Percentiles rank a stretch among this genome's conserved stretches.
Evolutionary conservation across 495 filamentous ascomycete genomes (phyloP).

Genomic region (Gamarada debralockiae): DNA sequence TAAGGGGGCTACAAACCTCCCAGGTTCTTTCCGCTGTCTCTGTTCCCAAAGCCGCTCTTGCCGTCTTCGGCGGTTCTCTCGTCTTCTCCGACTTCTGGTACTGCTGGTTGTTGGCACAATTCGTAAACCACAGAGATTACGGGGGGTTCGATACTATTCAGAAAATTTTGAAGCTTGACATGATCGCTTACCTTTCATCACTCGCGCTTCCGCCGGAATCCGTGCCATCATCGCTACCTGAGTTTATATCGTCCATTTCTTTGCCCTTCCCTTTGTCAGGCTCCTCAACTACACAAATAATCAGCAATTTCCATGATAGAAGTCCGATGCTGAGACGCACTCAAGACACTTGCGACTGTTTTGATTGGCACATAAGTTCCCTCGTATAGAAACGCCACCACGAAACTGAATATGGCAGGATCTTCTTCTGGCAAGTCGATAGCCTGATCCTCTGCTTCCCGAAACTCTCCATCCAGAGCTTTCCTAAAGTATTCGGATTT

Average conservation of each 20-base stretch:
- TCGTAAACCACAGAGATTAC: background rate
- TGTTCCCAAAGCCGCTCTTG: slow-evolving; percentile 35
- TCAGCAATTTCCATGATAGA: background rate
- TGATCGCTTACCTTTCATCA: slow-evolving; percentile 27
- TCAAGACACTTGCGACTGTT: slow-evolving; percentile 31
- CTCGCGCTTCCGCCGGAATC: slow-evolving; percentile 26
- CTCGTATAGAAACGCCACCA: slow-evolving; percentile 47
- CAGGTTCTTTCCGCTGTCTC: slow-evolving; percentile 36
- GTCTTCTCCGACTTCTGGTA: slow-evolving; percentile 29
- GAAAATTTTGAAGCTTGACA: too few relatives aligned
- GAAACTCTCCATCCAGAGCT: slow-evolving; percentile 38
- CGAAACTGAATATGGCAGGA: slow-evolving; percentile 42
- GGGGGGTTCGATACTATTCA: too few relatives aligned
- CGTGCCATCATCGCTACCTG: slow-evolving; percentile 31
- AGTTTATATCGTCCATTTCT: slow-evolving; percentile 23
- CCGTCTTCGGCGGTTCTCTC: slow-evolving; percentile 31
- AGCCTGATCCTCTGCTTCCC: slow-evolving; percentile 35
- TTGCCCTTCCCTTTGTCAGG: slow-evolving; percentile 36
- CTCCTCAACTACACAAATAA: slow-evolving; percentile 18
- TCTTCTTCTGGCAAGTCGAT: slow-evolving; percentile 45
- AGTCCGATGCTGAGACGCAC: slow-evolving; percentile 19
- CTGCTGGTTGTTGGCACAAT: slow-evolving; percentile 18
- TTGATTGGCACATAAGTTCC: slow-evolving; percentile 41
- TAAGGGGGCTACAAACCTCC: slow-evolving; percentile 6
- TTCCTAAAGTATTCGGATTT: slow-evolving; percentile 42